Evolutionary conservation across 2,329 filamentous ascomycete species (phyloP).

Genomic region (Pezicula neosporulosa): DNA sequence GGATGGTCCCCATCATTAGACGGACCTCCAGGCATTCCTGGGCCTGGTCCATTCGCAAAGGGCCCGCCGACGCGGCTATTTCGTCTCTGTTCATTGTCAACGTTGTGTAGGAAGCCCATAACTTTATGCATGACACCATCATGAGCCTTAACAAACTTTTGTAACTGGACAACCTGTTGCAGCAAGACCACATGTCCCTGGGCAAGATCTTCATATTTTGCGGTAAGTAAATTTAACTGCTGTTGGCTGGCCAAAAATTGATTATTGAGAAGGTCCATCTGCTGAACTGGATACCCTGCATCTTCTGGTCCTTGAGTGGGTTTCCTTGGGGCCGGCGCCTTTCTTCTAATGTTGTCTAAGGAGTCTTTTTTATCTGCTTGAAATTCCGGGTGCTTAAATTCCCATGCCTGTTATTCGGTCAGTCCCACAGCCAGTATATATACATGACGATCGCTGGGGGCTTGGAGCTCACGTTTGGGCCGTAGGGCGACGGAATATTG

Average conservation of each 20-base stretch:
- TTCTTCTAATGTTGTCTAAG: slow-evolving; percentile 91
- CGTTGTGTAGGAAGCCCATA: slow-evolving; percentile 62
- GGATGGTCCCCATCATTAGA: slow-evolving; percentile 52
- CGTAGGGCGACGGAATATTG: slow-evolving; percentile 76
- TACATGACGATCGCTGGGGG: neutral
- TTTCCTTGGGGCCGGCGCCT: slow-evolving; percentile 89
- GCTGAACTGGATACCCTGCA: slow-evolving; percentile 75
- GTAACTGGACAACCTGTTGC: slow-evolving; percentile 57
- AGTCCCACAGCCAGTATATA: neutral
- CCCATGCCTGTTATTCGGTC: slow-evolving; percentile 66
- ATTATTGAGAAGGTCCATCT: slow-evolving; percentile 84
- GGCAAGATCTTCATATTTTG: slow-evolving; percentile 75
- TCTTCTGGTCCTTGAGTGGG: slow-evolving; percentile 60
- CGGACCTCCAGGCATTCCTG: slow-evolving; percentile 26
- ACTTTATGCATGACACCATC: slow-evolving; percentile 69
- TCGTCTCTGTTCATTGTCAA: slow-evolving; percentile 57
- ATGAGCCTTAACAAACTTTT: slow-evolving; percentile 64
- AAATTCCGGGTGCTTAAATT: slow-evolving; percentile 97
- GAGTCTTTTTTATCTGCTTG: slow-evolving; percentile 94
- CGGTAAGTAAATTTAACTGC: slow-evolving; percentile 83
- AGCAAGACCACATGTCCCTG: slow-evolving; percentile 60
- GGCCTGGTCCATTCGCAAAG: slow-evolving; percentile 37
- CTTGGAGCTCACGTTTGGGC: slow-evolving; percentile 59
- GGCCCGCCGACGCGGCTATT: slow-evolving; percentile 48
- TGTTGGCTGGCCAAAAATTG: slow-evolving; percentile 88